A percentile compares a stretch with the other conserved stretches of the same genome.
These are phyloP conservation scores for Geranium rotundifolium DNA, from an alignment of 345 rosid genomes.

Conservation along the genomic window DNA sequence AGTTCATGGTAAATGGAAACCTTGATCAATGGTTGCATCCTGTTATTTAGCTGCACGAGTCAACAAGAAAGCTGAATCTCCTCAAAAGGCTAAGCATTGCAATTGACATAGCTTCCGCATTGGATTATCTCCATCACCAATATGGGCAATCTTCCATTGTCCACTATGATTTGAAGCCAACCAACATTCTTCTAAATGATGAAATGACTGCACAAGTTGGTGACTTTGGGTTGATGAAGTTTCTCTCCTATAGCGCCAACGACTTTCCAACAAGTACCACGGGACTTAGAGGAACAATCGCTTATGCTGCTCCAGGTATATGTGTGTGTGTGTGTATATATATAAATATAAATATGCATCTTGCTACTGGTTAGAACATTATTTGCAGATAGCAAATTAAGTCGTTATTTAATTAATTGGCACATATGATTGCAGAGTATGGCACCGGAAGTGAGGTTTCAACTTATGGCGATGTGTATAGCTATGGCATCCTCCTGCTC, in stretches of 20 bases:
- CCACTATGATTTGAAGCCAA: conserved; percentile 17
- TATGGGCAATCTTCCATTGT: conserved; percentile 8
- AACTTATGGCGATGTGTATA: conserved; percentile 8
- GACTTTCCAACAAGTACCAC: conserved; percentile 12
- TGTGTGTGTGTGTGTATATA: too few relatives aligned
- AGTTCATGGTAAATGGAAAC: conserved; percentile 17
- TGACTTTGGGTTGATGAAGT: conserved; percentile 15
- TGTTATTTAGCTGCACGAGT: background rate
- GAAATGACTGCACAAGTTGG: conserved; percentile 9
- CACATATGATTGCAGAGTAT: conserved; percentile 6
- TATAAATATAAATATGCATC: too few relatives aligned
- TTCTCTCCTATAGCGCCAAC: background rate
- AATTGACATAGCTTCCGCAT: conserved; percentile 9
- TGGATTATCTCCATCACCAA: conserved; percentile 15
- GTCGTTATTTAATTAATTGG: background rate
- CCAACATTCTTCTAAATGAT: conserved; percentile 13
- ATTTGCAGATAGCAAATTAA: background rate
- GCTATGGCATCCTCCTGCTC: conserved; percentile 12
- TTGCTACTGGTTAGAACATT: background rate
- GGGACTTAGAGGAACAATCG: conserved; percentile 29
- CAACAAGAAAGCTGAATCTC: conserved; percentile 4
- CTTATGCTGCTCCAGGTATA: conserved; percentile 34
- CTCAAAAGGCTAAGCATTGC: conserved; percentile 12
- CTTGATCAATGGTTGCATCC: conserved; percentile 10
- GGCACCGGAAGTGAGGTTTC: conserved; percentile 7